Evolutionary conservation across 202 grass and related monocot genomes (phyloP).

Genomic region (Eragrostis tef): DNA sequence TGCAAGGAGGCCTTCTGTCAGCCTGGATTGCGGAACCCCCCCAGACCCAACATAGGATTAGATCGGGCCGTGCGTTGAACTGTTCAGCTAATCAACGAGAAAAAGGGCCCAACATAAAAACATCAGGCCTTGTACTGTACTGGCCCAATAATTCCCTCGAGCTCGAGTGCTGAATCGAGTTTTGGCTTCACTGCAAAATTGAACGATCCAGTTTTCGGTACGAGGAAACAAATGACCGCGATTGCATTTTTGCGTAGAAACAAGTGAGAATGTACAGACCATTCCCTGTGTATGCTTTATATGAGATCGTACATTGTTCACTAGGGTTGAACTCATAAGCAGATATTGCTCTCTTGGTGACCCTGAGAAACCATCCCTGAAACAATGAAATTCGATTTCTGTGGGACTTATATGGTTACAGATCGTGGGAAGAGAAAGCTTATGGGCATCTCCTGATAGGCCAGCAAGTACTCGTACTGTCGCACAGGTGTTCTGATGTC

Average conservation of each 20-base stretch:
- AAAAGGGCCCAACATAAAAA: neutral
- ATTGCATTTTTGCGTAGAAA: no score
- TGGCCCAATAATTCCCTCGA: neutral
- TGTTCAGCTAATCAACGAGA: neutral
- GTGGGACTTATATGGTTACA: neutral
- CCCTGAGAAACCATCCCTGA: neutral
- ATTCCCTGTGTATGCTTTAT: neutral
- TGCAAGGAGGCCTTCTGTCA: neutral
- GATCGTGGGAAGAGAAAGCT: neutral
- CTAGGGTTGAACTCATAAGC: no score
- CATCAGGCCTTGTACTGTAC: neutral
- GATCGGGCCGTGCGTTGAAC: no score
- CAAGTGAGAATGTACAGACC: no score
- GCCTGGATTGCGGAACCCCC: no score
- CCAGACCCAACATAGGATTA: neutral
- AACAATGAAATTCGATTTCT: neutral
- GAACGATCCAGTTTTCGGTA: no score
- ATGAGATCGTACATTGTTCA: neutral
- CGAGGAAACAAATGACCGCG: no score
- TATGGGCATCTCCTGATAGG: neutral
- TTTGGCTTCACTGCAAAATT: neutral
- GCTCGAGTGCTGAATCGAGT: no score
- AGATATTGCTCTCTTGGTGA: neutral
- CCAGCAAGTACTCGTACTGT: neutral
- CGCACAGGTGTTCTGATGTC: slow-evolving; percentile 4